A percentile compares a stretch with the other conserved stretches of the same genome.
These are phyloP conservation scores for Cordyceps tenuipes DNA, from an alignment of 2,329 filamentous ascomycete species.

Conservation along the genomic window DNA sequence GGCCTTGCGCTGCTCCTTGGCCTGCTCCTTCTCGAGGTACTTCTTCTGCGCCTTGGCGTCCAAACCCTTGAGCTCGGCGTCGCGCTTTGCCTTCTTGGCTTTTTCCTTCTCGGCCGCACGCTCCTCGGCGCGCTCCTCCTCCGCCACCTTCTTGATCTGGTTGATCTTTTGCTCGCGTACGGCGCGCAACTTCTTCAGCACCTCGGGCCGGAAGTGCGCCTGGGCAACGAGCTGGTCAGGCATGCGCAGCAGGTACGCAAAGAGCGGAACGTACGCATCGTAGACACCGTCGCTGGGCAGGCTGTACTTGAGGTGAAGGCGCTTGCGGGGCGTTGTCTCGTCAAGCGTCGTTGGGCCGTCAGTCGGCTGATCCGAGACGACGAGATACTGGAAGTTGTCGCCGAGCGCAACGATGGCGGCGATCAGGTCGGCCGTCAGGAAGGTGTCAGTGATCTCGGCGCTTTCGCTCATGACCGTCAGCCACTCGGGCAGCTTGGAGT, in stretches of 20 bases:
- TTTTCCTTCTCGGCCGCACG: constrained; percentile 62
- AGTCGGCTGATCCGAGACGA: constrained; percentile 80
- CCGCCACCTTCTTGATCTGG: constrained; percentile 70
- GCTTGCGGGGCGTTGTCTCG: constrained; percentile 78
- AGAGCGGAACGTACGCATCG: constrained; percentile 60
- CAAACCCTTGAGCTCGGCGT: constrained; percentile 67
- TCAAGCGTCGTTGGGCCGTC: constrained; percentile 81
- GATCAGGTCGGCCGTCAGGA: constrained; percentile 82
- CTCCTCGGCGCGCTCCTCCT: constrained; percentile 76
- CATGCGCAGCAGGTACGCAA: constrained; percentile 75
- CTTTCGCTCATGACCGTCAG: constrained; percentile 93
- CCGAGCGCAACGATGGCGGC: constrained; percentile 72
- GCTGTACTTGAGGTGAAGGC: constrained; percentile 69
- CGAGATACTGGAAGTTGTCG: constrained; percentile 71
- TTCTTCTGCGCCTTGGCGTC: constrained; percentile 81
- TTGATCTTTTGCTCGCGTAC: constrained; percentile 73
- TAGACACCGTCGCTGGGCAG: constrained; percentile 58
- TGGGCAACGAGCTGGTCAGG: constrained; percentile 68
- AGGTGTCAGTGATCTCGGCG: constrained; percentile 80
- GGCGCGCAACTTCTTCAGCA: constrained; percentile 71
- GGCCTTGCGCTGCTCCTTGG: constrained; percentile 56
- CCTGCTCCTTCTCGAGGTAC: constrained; percentile 71
- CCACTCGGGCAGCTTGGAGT: constrained; percentile 82
- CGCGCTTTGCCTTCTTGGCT: constrained; percentile 82
- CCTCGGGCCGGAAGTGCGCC: constrained; percentile 85